phyloP scores from a whole-genome alignment of 1,139 yeast genomes.

The Hansenula lynferdii region DNA sequence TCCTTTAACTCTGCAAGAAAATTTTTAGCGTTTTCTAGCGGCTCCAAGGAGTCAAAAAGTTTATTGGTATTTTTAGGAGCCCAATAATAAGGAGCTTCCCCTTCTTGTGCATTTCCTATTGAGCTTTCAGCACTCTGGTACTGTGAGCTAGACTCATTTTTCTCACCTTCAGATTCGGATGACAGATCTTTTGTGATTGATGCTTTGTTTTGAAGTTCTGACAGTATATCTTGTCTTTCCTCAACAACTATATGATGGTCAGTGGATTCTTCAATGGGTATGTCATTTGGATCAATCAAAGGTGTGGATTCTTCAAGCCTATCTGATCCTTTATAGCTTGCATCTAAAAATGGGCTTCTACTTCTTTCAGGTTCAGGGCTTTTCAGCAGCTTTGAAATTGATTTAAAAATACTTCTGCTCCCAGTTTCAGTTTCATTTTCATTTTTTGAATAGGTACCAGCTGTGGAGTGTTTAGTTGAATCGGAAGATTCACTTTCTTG shows the following conservation, averaged over 20 bases:
- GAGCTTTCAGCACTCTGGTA: no score
- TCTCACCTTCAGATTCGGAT: no score
- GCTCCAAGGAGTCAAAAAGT: constrained; percentile 32
- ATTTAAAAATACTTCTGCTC: constrained; percentile 7
- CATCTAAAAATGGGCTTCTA: constrained; percentile 22
- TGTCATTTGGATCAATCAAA: constrained; percentile 15
- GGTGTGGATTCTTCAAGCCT: constrained; percentile 6
- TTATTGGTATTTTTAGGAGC: constrained; percentile 23
- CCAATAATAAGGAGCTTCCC: no score
- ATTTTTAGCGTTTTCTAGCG: constrained; percentile 36
- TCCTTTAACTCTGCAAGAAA: constrained; percentile 24
- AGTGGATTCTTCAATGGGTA: constrained; percentile 23
- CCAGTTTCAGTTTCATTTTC: constrained; percentile 1
- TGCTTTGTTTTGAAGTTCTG: no score
- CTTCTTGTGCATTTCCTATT: no score
- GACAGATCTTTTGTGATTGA: no score
- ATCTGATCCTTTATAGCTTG: constrained; percentile 13
- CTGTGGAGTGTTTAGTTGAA: no score
- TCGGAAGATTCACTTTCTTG: no score
- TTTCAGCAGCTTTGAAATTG: constrained; percentile 15
- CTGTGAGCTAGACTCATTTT: no score
- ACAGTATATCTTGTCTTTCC: no score
- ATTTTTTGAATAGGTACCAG: neutral
- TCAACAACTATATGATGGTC: constrained; percentile 17
- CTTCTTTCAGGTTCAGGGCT: constrained; percentile 17